These are phyloP conservation scores for Suillus decipiens DNA, from an alignment of 768 basidiomycete species.

Conservation along the genomic window DNA sequence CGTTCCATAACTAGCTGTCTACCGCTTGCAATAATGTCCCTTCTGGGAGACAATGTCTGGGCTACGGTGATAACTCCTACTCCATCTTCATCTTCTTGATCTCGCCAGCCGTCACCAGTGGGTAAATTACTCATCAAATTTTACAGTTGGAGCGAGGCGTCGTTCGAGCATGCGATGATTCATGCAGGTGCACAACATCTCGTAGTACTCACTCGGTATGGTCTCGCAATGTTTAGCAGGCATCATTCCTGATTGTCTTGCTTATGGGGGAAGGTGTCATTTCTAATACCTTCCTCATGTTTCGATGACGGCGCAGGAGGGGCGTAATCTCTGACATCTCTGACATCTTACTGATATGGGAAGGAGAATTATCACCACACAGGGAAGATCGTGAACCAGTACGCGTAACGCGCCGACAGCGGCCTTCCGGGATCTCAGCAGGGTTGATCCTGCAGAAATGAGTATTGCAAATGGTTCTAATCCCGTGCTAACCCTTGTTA, in stretches of 20 bases:
- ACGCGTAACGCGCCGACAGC: not conserved
- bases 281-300: not conserved
- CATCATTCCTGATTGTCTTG: not conserved
- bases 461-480: not conserved
- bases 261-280: not conserved
- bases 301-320: not conserved
- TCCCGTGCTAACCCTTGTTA: not conserved
- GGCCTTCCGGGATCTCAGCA: not conserved
- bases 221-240: not conserved
- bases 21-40: not conserved
- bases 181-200: not conserved
- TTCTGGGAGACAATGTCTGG: not conserved
- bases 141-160: not conserved
- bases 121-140: not conserved
- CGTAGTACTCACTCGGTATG: not conserved
- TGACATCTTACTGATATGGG: not conserved
- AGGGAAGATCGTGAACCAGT: not conserved
- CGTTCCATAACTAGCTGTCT: not conserved
- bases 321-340: not conserved
- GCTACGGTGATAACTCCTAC: not conserved
- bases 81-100: not conserved
- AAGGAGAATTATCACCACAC: not conserved
- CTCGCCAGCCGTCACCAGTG: not conserved
- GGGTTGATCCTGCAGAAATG: not conserved
- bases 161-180: not conserved